These are phyloP conservation scores for Trichosporon ovoides DNA, from an alignment of 1,284 basidiomycete genomes.

Conservation along the genomic window DNA sequence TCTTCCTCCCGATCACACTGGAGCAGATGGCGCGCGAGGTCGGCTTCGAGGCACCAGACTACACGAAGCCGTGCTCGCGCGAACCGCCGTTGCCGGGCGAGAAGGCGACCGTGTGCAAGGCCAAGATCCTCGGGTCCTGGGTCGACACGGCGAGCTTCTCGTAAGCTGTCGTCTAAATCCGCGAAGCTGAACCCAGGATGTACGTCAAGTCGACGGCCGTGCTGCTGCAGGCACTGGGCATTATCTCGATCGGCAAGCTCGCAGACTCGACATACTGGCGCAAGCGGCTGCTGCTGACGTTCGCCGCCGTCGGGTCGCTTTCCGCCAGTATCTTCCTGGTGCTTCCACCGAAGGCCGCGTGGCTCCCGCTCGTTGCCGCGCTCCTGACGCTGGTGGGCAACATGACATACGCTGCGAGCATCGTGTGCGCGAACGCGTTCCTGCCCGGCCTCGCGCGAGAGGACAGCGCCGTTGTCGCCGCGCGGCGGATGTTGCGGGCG, in stretches of 20 bases:
- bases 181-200: conserved; percentile 53
- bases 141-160: conserved; percentile 83
- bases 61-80: conserved; percentile 26
- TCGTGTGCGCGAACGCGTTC: conserved; percentile 85
- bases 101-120: conserved; percentile 34
- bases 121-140: conserved; percentile 57
- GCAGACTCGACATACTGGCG: conserved; percentile 76
- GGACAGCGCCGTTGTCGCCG: conserved; percentile 55
- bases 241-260: conserved; percentile 82
- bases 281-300: conserved; percentile 67
- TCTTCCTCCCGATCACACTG: conserved; percentile 47
- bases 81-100: conserved; percentile 10
- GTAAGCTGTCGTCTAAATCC: conserved; percentile 53
- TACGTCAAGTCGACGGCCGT: conserved; percentile 82
- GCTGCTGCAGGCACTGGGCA: conserved; percentile 75
- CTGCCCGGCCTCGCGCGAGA: conserved; percentile 68
- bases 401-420: conserved; percentile 72
- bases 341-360: conserved; percentile 62
- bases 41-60: conserved; percentile 38
- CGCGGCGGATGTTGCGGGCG: conserved; percentile 20
- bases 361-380: conserved; percentile 60
- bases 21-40: conserved; percentile 46
- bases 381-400: conserved; percentile 68
- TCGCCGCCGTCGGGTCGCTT: conserved; percentile 65
- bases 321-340: conserved; percentile 65